Percentiles rank a stretch among this genome's conserved stretches.
phyloP scores from a whole-genome alignment of 805 yeast species.

The Monosporozyma servazzii region DNA sequence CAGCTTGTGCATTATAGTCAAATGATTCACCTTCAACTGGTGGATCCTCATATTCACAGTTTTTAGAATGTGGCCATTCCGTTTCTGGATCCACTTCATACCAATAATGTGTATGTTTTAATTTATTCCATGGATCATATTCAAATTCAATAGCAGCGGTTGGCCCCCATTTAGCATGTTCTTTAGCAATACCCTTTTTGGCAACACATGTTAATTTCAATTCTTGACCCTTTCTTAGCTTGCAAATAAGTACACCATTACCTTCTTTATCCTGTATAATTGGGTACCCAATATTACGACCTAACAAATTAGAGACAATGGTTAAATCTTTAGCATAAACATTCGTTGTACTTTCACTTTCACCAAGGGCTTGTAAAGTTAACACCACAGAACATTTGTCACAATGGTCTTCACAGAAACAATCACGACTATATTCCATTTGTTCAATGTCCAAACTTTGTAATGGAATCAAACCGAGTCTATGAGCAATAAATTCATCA shows the following conservation, averaged over 20 bases:
- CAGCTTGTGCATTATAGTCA: constrained; percentile 76
- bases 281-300: constrained; percentile 63
- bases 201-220: constrained; percentile 85
- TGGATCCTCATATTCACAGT: constrained; percentile 93
- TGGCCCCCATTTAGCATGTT: constrained; percentile 98
- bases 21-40: constrained; percentile 81
- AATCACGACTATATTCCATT: constrained; percentile 83
- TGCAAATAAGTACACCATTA: constrained; percentile 85
- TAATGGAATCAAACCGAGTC: constrained; percentile 87
- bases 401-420: constrained; percentile 97
- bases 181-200: constrained; percentile 93
- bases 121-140: constrained; percentile 98
- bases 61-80: constrained; percentile 90
- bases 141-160: constrained; percentile 93
- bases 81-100: constrained; percentile 77
- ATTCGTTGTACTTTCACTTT: constrained; percentile 76
- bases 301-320: constrained; percentile 33
- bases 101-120: constrained; percentile 95
- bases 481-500: constrained; percentile 91
- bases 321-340: constrained; percentile 79
- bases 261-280: constrained; percentile 67
- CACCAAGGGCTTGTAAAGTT: constrained; percentile 80
- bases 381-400: constrained; percentile 88
- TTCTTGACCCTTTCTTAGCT: constrained; percentile 87
- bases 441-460: constrained; percentile 76